Conservation (phyloP, 345 rosid genomes). For the Cardamine occulta region DNA sequence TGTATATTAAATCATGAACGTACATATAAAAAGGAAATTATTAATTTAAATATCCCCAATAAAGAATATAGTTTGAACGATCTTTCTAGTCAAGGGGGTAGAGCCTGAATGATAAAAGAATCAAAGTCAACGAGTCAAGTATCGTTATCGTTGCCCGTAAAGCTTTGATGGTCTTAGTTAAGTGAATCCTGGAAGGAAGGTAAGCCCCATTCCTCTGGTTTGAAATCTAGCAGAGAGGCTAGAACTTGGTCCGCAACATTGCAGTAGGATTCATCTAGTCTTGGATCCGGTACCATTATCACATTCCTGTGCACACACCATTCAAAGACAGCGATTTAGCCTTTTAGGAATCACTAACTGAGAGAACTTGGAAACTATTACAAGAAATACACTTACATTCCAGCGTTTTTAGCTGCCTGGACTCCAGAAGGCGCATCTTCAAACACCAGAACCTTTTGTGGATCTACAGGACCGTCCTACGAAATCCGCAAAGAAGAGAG, state of each 20-base stretch:
- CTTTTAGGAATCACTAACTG: neutral
- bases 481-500: slow-evolving; percentile 25
- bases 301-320: slow-evolving; percentile 57
- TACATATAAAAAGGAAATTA: neutral
- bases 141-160: slow-evolving; percentile 35
- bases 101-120: neutral
- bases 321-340: neutral
- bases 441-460: slow-evolving; percentile 64
- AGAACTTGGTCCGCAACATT: slow-evolving; percentile 74
- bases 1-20: neutral
- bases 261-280: slow-evolving; percentile 70
- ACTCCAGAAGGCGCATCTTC: slow-evolving; percentile 99
- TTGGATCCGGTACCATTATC: slow-evolving; percentile 91
- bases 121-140: slow-evolving; percentile 30
- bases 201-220: slow-evolving; percentile 73
- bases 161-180: slow-evolving; percentile 19
- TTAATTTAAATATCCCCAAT: too few species aligned
- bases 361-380: slow-evolving; percentile 19
- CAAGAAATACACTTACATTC: slow-evolving; percentile 68
- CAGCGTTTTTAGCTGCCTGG: slow-evolving; percentile 85
- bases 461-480: slow-evolving; percentile 71
- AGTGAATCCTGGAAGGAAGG: slow-evolving; percentile 58
- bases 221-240: slow-evolving; percentile 66
- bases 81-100: neutral
- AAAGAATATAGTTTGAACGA: neutral